Base-by-base conservation (phyloP, 108 stramenopile species). In the Nannochloropsis granulata region DNA sequence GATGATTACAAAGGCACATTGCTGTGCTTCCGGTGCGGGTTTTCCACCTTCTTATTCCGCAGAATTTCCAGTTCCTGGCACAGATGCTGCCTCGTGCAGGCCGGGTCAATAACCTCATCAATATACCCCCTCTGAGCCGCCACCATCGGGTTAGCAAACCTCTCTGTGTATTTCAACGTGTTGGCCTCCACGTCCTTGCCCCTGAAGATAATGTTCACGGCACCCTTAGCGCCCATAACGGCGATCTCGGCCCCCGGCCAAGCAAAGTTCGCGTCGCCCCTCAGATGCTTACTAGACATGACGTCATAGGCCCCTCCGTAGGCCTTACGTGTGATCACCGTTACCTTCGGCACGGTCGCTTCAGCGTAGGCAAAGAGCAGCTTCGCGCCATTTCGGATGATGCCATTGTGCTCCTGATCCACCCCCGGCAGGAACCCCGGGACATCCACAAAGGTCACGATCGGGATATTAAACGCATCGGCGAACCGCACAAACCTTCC, bases 161-260 rank as follows among this genome's bases (percentile, higher is more conserved):
- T 71, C 43, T 91, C 91, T 2, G 92, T 91, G 90, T 99, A 99
- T 82, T 98, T 95, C 43, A 90, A 92, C 56, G 95, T 95, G 83
- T 96, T 91, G 82, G 94, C 91, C 83, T 96, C 98, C 78, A 97
- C 92, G 83, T 97, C 93, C 93, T 96, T 88, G 86, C 97, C 97
- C n/a, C 96, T 92, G 91, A 97, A 98, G 81, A 99, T 93, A 84
- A 99, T 98, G 88, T 98, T 97, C 44, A 97, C 97, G 13, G 99
- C 99, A 14, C 99, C 99, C 90, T 98, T 98, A 79, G 99, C 98
- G 21, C 99, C 99, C 99, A 99, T 99, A 24, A 99, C 99, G 19
- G 88, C 88, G 43, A 87, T 81, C 90, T 98, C 96, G 2, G 94
- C 96, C 21, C 94, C 93, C 9, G 98, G 98, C 97, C 97, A 99